A percentile compares a stretch with the other conserved stretches of the same genome.
These are phyloP conservation scores for Fusarium pseudograminearum DNA, from an alignment of 2,329 filamentous ascomycete species.

Conservation along the genomic window DNA sequence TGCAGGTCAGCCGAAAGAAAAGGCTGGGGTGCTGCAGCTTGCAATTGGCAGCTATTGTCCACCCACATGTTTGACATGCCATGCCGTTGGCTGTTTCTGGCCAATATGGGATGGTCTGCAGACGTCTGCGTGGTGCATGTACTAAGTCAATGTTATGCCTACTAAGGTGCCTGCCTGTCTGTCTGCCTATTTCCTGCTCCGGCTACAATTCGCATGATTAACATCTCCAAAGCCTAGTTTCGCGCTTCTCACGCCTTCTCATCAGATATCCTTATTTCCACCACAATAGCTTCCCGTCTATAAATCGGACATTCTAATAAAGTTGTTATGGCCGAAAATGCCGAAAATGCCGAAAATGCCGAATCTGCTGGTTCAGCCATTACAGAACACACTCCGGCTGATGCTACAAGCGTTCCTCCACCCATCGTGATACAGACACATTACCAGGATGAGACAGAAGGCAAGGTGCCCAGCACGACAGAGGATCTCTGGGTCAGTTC, in stretches of 20 bases:
- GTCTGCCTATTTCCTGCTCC: slow-evolving; percentile 15
- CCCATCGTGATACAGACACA: slow-evolving; percentile 43
- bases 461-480: slow-evolving; percentile 48
- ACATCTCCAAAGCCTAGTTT: slow-evolving; percentile 33
- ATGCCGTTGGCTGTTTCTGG: slow-evolving; percentile 37
- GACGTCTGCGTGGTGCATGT: slow-evolving; percentile 37
- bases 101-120: slow-evolving; percentile 30
- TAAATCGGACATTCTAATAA: slow-evolving; percentile 8
- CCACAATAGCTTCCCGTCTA: neutral
- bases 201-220: slow-evolving; percentile 21
- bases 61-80: slow-evolving; percentile 43
- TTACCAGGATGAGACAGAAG: slow-evolving; percentile 33
- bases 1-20: slow-evolving; percentile 5
- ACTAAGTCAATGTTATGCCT: slow-evolving; percentile 23
- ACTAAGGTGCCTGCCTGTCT: neutral
- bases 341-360: slow-evolving; percentile 30
- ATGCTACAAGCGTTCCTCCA: slow-evolving; percentile 39
- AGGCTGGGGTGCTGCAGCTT: slow-evolving; percentile 37
- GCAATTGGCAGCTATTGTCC: slow-evolving; percentile 39
- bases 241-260: slow-evolving; percentile 14
- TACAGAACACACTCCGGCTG: slow-evolving; percentile 36
- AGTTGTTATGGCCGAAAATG: slow-evolving; percentile 37
- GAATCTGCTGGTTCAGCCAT: slow-evolving; percentile 35
- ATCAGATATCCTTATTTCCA: slow-evolving; percentile 6
- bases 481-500: slow-evolving; percentile 64